A percentile compares a stretch with the other conserved stretches of the same genome.
Conservation (phyloP, 2,329 filamentous ascomycete species). For the Colletotrichum chlorophyti region DNA sequence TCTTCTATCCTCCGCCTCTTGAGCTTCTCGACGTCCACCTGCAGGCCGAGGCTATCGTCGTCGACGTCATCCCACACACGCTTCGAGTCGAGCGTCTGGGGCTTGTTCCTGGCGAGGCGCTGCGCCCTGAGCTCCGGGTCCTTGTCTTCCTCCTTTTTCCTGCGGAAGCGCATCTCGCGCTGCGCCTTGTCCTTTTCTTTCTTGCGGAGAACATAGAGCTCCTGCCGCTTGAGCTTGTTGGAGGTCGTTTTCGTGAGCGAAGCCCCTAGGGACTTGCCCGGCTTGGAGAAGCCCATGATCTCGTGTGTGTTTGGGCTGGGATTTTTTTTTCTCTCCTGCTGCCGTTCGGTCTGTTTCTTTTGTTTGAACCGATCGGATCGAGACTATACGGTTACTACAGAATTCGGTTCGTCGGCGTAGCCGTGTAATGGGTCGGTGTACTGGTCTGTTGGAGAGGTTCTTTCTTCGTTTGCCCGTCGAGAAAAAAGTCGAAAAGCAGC, state of each 20-base stretch:
- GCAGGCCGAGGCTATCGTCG: slow-evolving; percentile 60
- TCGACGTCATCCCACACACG: slow-evolving; percentile 86
- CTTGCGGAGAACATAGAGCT: slow-evolving; percentile 82
- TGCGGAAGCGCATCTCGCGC: slow-evolving; percentile 76
- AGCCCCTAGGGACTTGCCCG: slow-evolving; percentile 32
- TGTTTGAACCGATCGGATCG: too few species aligned
- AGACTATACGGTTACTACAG: too few species aligned
- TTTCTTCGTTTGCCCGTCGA: too few species aligned
- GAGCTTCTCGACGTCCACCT: slow-evolving; percentile 65
- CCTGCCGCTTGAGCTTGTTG: slow-evolving; percentile 83
- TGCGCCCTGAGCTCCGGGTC: slow-evolving; percentile 78
- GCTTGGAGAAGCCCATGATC: slow-evolving; percentile 29
- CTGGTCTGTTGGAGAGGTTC: too few species aligned
- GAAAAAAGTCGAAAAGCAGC: background rate
- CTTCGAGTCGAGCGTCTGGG: slow-evolving; percentile 84
- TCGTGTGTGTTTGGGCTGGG: background rate
- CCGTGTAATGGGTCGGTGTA: too few species aligned
- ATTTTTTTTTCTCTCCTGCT: background rate
- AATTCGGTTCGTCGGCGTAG: too few species aligned
- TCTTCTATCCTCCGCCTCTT: slow-evolving; percentile 64
- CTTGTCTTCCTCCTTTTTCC: slow-evolving; percentile 85
- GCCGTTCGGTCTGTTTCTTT: too few species aligned
- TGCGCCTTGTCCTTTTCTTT: slow-evolving; percentile 75
- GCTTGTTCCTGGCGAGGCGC: slow-evolving; percentile 79
- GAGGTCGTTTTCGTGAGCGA: slow-evolving; percentile 55